These are phyloP conservation scores for Didymella segeticola DNA, from an alignment of 2,329 filamentous ascomycete genomes.

Conservation along the genomic window DNA sequence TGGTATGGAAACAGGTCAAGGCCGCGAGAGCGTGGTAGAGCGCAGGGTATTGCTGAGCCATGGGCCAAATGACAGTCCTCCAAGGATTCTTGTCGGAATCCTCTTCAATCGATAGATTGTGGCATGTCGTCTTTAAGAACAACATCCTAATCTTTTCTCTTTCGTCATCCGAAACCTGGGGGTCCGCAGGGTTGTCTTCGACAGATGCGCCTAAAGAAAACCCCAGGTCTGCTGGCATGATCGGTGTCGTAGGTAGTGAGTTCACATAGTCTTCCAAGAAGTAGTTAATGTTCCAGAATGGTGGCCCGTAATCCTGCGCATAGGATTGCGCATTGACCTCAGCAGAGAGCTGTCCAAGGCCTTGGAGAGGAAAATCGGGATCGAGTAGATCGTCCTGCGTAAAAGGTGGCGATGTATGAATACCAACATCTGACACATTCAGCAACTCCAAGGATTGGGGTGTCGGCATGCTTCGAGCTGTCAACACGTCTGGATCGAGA, in stretches of 20 bases:
- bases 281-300: conserved; percentile 22
- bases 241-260: conserved; percentile 9
- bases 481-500: conserved; percentile 10
- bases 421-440: conserved; percentile 6
- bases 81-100: conserved; percentile 71
- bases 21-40: conserved; percentile 71
- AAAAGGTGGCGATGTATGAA: conserved; percentile 1
- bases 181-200: neutral
- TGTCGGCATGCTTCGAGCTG: conserved; percentile 10
- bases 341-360: conserved; percentile 9
- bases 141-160: conserved; percentile 15
- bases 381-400: conserved; percentile 4
- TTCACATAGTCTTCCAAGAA: conserved; percentile 24
- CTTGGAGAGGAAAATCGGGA: neutral
- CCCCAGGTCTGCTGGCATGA: conserved; percentile 7
- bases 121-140: conserved; percentile 69
- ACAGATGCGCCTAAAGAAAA: neutral
- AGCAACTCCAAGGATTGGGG: conserved; percentile 15
- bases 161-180: conserved; percentile 14
- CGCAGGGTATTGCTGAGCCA: conserved; percentile 67
- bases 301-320: conserved; percentile 15
- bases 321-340: conserved; percentile 15
- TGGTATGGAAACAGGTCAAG: conserved; percentile 70
- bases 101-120: conserved; percentile 72
- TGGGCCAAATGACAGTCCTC: conserved; percentile 71